Conservation (phyloP, 1,284 basidiomycete species). For the Caloboletus firmus region DNA sequence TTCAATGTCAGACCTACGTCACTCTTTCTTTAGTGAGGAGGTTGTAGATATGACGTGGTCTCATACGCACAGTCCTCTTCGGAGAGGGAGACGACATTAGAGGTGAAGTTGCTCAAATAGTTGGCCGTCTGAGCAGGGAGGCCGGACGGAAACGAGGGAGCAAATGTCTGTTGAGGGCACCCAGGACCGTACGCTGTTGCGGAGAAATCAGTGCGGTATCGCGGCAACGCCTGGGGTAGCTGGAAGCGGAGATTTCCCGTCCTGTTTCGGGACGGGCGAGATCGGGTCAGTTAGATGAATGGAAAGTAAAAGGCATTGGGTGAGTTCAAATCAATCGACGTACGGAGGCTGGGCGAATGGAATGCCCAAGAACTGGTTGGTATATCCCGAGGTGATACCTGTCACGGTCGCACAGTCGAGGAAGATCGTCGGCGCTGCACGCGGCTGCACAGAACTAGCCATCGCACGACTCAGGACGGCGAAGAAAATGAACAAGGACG, state of each 20-base stretch:
- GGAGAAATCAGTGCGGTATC: constrained; percentile 33
- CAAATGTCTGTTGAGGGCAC: constrained; percentile 38
- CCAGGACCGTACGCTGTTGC: constrained; percentile 34
- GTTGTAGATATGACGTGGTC: neutral
- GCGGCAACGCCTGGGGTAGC: constrained; percentile 33
- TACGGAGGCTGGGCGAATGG: constrained; percentile 42
- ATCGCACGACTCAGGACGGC: neutral
- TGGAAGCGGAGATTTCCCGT: constrained; percentile 36
- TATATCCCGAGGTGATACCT: constrained; percentile 19
- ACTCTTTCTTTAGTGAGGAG: neutral
- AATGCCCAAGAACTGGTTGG: constrained; percentile 37
- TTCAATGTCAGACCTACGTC: constrained; percentile 46
- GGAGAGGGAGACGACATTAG: neutral
- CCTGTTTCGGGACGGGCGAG: constrained; percentile 3
- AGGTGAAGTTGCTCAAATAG: constrained; percentile 3
- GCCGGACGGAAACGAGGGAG: neutral
- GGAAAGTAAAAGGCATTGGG: too few relatives aligned
- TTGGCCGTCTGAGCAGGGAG: constrained; percentile 7
- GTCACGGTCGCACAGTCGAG: constrained; percentile 32
- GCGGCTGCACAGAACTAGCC: neutral
- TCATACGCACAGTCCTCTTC: constrained; percentile 30
- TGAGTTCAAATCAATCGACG: constrained; percentile 1
- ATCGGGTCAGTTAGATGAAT: neutral
- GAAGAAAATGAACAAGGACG: neutral
- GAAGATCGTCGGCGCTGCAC: constrained; percentile 19